Evolutionary conservation across 1,284 basidiomycete genomes (phyloP).

Genomic region (Amylostereum areolatum): DNA sequence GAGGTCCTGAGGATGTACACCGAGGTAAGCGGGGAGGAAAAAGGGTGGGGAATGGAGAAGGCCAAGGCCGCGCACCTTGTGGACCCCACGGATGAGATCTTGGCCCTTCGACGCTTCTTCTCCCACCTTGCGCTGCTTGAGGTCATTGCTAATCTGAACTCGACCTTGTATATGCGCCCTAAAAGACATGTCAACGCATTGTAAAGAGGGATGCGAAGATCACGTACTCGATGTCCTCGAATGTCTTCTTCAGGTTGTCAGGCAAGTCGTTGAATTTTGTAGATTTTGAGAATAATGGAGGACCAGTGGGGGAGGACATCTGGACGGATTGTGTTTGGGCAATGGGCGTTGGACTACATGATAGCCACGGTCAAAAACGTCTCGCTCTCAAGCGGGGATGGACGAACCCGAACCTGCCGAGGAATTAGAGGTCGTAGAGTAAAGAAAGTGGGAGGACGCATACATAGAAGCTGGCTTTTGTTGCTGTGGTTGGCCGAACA

Average conservation of each 20-base stretch:
- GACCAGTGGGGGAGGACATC: constrained; percentile 24
- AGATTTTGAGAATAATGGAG: constrained; percentile 57
- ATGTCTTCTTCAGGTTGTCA: constrained; percentile 54
- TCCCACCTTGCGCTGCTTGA: constrained; percentile 70
- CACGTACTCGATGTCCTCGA: constrained; percentile 71
- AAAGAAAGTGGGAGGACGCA: not conserved
- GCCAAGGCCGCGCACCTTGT: constrained; percentile 42
- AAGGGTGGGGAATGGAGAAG: not conserved
- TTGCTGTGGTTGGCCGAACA: constrained; percentile 5
- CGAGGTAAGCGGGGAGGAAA: not conserved
- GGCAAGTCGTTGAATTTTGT: constrained; percentile 84
- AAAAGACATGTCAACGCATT: not conserved
- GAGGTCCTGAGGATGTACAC: constrained; percentile 42
- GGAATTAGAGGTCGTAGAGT: not conserved
- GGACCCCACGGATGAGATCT: constrained; percentile 56
- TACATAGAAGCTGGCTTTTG: constrained; percentile 2
- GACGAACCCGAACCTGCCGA: constrained; percentile 11
- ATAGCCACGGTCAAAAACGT: not conserved
- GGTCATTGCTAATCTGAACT: constrained; percentile 69
- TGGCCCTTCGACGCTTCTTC: constrained; percentile 69
- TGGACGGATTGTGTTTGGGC: constrained; percentile 15
- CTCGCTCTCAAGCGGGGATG: not conserved
- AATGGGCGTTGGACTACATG: not conserved
- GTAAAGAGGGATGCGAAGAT: not conserved
- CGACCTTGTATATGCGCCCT: constrained; percentile 73